Evolutionary conservation across 805 yeast genomes (phyloP), one percentile per base, ranked within the genome.

Genomic region (Metahyphopichia silvanorum): DNA sequence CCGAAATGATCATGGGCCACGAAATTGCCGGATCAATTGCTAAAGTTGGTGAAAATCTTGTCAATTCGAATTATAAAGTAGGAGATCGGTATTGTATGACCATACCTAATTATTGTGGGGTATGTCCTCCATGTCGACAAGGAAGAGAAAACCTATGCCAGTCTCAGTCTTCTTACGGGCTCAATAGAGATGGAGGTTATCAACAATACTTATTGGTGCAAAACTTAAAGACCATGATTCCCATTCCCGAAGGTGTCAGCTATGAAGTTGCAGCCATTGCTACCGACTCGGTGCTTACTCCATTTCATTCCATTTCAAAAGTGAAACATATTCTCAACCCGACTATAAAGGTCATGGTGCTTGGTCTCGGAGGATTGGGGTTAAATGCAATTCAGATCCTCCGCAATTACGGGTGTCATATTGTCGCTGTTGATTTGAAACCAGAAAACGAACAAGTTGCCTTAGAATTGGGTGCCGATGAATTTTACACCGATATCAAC

Each of bases 321-420:
- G 66, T 60, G 5, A 54, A 42, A 30, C 42, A 44, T 12, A 29
- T 34, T 3, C 31, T 50, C 16, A 41, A 44, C 11, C 70, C 71
- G 3, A 51, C 63, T 3, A 39, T 55, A 6, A 65, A 60, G 35
- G 66, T 65, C 5, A 50, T 63, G 21, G 55, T 63, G 6, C 40
- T 59, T n/a, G 71, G 72, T 0, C 48, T 61, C 14, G 72, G 72
- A 9, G 72, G 72, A 4, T 49, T 66, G 32, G 71, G 72, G 1
- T 47, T 64, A 39, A 65, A 64, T 44, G 72, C 69, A 4, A 27
- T 66, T n/a, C 72, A 66, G 38, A 58, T 66, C 24, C 45, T 66
- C 27, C 47, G 44, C 24, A 39, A 40, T 23, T 65, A 49, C 36
- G 61, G 62, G 7, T 53, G 60, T 40, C 33, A 54, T 23, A 50